Conservation (phyloP, 83 land plant genomes). For the Thuja plicata region DNA sequence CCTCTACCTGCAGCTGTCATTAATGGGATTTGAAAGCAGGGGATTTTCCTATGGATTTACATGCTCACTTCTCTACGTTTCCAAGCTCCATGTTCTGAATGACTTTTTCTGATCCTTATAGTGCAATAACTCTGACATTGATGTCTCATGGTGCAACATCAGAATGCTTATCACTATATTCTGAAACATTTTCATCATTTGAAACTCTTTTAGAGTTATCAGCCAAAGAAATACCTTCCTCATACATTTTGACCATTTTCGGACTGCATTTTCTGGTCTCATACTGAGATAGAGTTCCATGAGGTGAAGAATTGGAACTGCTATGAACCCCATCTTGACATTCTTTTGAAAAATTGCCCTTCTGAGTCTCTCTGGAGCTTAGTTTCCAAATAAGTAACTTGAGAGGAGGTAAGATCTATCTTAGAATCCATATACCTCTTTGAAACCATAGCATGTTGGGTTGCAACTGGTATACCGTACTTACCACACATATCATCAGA, state of each 20-base stretch:
- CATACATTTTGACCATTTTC: not conserved
- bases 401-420: not conserved
- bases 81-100: too few relatives aligned
- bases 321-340: not conserved
- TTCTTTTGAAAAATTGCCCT: conserved; percentile 1
- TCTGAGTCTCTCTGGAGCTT: not conserved
- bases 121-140: conserved; percentile 14
- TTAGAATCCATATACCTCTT: conserved; percentile 10
- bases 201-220: conserved; percentile 18
- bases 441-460: not conserved
- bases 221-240: not conserved
- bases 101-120: conserved; percentile 16
- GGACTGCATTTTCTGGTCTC: not conserved
- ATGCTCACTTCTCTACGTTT: too few relatives aligned
- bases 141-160: conserved; percentile 40
- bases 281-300: not conserved
- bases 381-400: not conserved
- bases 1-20: too few relatives aligned
- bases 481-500: conserved; percentile 11
- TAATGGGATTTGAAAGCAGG: too few relatives aligned
- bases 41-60: too few relatives aligned
- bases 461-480: not conserved
- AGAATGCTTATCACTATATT: conserved; percentile 36
- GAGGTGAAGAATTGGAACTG: conserved; percentile 5
- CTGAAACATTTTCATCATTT: conserved; percentile 42